phyloP scores from a whole-genome alignment of 208 protist species.

The Trichomonas gallinae region DNA sequence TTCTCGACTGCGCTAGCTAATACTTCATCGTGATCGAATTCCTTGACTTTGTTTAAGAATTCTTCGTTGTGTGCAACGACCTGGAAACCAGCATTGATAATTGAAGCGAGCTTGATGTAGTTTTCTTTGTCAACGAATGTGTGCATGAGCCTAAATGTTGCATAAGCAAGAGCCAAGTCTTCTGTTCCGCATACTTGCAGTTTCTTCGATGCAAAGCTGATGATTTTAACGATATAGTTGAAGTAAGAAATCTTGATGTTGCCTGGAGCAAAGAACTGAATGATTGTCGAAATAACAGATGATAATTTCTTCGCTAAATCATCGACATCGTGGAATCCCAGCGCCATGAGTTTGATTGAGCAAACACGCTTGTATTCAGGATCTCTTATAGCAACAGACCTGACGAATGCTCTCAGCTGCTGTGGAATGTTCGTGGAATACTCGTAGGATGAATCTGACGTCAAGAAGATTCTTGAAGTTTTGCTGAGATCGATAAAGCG shows the following conservation, averaged over 20 bases:
- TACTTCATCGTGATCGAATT: neutral
- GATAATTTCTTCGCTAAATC: neutral
- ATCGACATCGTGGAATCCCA: neutral
- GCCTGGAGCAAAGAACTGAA: neutral
- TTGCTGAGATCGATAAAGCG: neutral
- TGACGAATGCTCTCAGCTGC: neutral
- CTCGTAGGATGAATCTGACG: neutral
- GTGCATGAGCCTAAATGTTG: neutral
- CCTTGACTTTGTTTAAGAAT: neutral
- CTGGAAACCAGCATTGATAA: neutral
- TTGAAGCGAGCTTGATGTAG: neutral
- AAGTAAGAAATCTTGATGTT: neutral
- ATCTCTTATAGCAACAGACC: neutral
- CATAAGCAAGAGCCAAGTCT: neutral
- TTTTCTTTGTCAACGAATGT: neutral
- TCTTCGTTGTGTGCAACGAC: neutral
- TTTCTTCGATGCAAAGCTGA: neutral
- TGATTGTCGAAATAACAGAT: neutral
- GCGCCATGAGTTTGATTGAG: neutral
- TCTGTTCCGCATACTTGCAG: neutral
- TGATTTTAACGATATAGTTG: neutral
- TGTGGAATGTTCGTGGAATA: neutral
- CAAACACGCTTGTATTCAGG: neutral
- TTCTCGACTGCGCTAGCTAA: neutral
- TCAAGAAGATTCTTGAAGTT: neutral